Evolutionary conservation across 352 stramenopile genomes (phyloP).

Genomic region (Aphanomyces stellatus): DNA sequence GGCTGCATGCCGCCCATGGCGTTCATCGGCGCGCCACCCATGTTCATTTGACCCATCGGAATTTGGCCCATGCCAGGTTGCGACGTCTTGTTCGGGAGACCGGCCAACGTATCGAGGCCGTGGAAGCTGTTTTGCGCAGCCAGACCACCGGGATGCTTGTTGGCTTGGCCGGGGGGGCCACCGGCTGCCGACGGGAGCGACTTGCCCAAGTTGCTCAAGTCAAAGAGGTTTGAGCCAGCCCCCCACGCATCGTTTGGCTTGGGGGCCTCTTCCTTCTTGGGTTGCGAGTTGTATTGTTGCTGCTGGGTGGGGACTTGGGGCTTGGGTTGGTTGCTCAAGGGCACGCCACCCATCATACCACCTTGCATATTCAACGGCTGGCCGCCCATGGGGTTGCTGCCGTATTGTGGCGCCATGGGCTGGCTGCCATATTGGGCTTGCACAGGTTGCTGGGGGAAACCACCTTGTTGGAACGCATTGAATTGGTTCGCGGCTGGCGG

Average conservation of each 20-base stretch:
- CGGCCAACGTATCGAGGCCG: conserved; percentile 68
- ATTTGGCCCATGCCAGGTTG: too few species aligned
- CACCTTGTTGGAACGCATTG: neutral
- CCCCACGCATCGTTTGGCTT: conserved; percentile 60
- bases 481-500: neutral
- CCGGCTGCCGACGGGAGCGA: conserved; percentile 8
- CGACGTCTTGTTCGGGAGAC: conserved; percentile 55
- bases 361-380: neutral
- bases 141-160: neutral
- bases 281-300: neutral
- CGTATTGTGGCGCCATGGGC: conserved; percentile 1
- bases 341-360: neutral
- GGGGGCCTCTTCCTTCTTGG: neutral
- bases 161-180: too few species aligned
- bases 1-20: neutral
- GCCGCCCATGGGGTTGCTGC: neutral
- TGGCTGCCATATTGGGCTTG: conserved; percentile 9
- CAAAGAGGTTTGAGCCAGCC: conserved; percentile 63
- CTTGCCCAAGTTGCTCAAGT: conserved; percentile 61
- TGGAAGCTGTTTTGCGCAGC: conserved; percentile 62
- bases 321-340: neutral
- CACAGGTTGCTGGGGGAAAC: neutral
- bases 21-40: neutral
- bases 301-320: neutral
- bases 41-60: conserved; percentile 32